A percentile compares a stretch with the other conserved stretches of the same genome.
These are phyloP conservation scores for Boechera divaricarpa DNA, from an alignment of 345 rosid genomes.

Conservation along the genomic window DNA sequence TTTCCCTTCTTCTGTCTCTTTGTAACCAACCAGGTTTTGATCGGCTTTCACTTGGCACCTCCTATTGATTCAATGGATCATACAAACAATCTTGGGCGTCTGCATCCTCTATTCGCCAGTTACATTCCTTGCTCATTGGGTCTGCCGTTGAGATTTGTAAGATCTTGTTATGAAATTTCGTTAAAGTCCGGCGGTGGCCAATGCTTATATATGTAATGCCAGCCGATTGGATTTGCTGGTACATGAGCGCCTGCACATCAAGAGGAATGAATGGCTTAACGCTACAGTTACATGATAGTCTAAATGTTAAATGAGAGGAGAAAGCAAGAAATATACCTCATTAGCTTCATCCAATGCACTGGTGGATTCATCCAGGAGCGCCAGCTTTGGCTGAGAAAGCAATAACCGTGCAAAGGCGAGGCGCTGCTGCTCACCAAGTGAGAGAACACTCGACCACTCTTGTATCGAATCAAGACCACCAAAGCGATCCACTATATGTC, in stretches of 20 bases:
- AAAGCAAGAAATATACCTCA: slow-evolving; percentile 62
- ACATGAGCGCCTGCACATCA: slow-evolving; percentile 63
- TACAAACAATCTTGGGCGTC: slow-evolving; percentile 41
- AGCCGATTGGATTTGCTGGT: slow-evolving; percentile 70
- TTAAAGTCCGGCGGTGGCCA: slow-evolving; percentile 81
- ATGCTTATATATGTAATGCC: slow-evolving; percentile 85
- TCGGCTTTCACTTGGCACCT: slow-evolving; percentile 3
- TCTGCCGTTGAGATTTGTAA: slow-evolving; percentile 66
- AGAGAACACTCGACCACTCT: slow-evolving; percentile 98
- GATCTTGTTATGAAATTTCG: slow-evolving; percentile 58
- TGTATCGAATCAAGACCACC: slow-evolving; percentile 63
- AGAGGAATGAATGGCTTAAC: neutral
- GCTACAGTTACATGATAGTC: neutral
- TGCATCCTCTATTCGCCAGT: slow-evolving; percentile 62
- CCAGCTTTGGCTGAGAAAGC: slow-evolving; percentile 83
- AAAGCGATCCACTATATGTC: slow-evolving; percentile 72
- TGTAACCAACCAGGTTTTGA: slow-evolving; percentile 21
- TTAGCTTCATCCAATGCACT: slow-evolving; percentile 94
- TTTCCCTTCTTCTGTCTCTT: slow-evolving; percentile 10
- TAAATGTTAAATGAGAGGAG: slow-evolving; percentile 8
- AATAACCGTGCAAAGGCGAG: slow-evolving; percentile 88
- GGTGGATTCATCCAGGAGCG: slow-evolving; percentile 85
- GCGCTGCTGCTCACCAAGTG: slow-evolving; percentile 98
- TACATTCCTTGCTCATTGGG: slow-evolving; percentile 45
- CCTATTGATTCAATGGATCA: slow-evolving; percentile 43